A percentile compares a stretch with the other conserved stretches of the same genome.
phyloP scores from a whole-genome alignment of 2,329 filamentous ascomycete genomes.

The Westerdykella aurantiaca region DNA sequence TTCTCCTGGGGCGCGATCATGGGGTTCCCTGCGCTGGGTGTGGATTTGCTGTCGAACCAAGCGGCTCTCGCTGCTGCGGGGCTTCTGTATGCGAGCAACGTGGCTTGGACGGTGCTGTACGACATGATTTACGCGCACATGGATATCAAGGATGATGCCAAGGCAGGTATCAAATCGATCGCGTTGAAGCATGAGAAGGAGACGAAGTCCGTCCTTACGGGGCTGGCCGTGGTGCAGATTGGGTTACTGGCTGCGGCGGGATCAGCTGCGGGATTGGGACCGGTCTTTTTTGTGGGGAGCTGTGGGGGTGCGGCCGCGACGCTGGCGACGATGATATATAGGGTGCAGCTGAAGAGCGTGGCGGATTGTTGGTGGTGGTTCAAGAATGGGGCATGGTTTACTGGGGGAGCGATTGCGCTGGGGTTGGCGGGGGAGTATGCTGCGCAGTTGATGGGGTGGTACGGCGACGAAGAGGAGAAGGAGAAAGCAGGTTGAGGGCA shows the following conservation, averaged over 20 bases:
- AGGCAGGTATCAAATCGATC: slow-evolving; percentile 84
- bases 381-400: slow-evolving; percentile 56
- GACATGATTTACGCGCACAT: slow-evolving; percentile 94
- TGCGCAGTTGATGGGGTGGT: slow-evolving; percentile 21
- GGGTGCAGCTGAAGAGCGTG: slow-evolving; percentile 52
- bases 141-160: slow-evolving; percentile 80
- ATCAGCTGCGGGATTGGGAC: slow-evolving; percentile 53
- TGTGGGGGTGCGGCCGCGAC: slow-evolving; percentile 53
- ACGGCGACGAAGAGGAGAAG: slow-evolving; percentile 12
- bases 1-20: slow-evolving; percentile 88
- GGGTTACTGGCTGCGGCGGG: slow-evolving; percentile 66
- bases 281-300: slow-evolving; percentile 53
- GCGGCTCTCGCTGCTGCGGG: slow-evolving; percentile 60
- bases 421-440: slow-evolving; percentile 53
- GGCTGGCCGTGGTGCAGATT: slow-evolving; percentile 64
- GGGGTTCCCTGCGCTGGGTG: slow-evolving; percentile 76
- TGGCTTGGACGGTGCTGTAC: slow-evolving; percentile 83
- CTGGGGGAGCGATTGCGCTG: slow-evolving; percentile 53
- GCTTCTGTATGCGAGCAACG: slow-evolving; percentile 68
- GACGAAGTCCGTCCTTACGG: slow-evolving; percentile 69
- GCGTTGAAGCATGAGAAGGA: slow-evolving; percentile 71
- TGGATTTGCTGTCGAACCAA: slow-evolving; percentile 63
- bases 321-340: slow-evolving; percentile 55
- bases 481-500: neutral
- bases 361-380: slow-evolving; percentile 62